Percentiles rank a stretch among this genome's conserved stretches.
phyloP scores from a whole-genome alignment of 2,329 filamentous ascomycete species.

The Orbilia oligospora region DNA sequence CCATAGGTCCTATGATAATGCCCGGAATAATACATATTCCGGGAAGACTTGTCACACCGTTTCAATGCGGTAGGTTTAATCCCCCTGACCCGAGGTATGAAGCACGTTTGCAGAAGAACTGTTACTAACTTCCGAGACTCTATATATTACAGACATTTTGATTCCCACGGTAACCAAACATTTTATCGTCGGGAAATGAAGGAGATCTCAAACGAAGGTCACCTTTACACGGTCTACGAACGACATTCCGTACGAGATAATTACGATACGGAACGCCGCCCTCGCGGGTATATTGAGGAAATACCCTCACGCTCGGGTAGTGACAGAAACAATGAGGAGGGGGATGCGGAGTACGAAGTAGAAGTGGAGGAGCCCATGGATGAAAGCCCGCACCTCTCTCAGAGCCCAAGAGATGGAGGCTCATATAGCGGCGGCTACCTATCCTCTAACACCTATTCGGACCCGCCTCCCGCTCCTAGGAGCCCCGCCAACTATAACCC shows the following conservation, averaged over 20 bases:
- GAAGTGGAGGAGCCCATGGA: background rate
- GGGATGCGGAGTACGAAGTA: background rate
- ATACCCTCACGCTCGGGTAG: background rate
- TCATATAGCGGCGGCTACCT: background rate
- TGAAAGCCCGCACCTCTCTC: background rate
- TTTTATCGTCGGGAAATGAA: background rate
- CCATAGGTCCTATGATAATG: background rate
- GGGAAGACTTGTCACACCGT: background rate
- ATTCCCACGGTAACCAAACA: background rate
- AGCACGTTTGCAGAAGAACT: background rate
- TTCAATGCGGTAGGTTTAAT: background rate
- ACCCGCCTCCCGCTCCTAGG: constrained; percentile 1
- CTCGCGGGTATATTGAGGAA: background rate
- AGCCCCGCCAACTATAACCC: background rate
- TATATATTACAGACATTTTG: background rate
- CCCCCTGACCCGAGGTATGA: background rate
- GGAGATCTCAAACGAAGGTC: background rate
- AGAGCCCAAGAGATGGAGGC: background rate
- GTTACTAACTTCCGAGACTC: no score
- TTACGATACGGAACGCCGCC: background rate
- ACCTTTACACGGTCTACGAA: background rate
- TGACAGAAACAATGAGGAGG: background rate
- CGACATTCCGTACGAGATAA: background rate
- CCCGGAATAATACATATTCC: background rate
- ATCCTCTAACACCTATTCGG: background rate